phyloP scores from a whole-genome alignment of 2,329 filamentous ascomycete genomes.

The Didymellaceae sp. region DNA sequence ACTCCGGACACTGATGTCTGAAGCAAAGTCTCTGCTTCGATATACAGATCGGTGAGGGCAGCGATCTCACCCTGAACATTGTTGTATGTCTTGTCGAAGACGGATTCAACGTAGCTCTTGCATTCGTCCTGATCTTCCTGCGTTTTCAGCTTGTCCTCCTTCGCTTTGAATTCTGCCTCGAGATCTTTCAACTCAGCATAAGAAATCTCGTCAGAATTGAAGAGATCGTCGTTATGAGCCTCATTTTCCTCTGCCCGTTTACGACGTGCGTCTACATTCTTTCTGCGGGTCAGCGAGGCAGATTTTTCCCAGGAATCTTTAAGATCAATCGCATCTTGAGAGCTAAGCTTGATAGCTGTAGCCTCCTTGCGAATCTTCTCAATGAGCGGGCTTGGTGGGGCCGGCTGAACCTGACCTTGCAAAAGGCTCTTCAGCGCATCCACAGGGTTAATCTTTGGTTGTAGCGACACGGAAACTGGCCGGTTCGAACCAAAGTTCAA shows the following conservation, averaged over 20 bases:
- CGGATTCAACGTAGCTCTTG: conserved; percentile 56
- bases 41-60: conserved; percentile 55
- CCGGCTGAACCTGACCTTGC: conserved; percentile 21
- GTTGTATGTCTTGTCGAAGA: conserved; percentile 59
- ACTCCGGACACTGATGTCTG: conserved; percentile 33
- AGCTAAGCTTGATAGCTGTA: conserved; percentile 24
- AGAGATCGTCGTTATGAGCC: conserved; percentile 59
- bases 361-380: conserved; percentile 29
- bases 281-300: conserved; percentile 52
- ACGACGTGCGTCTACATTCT: conserved; percentile 57
- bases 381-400: conserved; percentile 25
- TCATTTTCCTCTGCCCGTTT: conserved; percentile 60
- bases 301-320: conserved; percentile 54
- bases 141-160: conserved; percentile 59
- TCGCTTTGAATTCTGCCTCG: conserved; percentile 62
- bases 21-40: conserved; percentile 40
- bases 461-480: conserved; percentile 17
- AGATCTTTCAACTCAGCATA: conserved; percentile 63
- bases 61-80: conserved; percentile 59
- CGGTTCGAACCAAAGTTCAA: conserved; percentile 31
- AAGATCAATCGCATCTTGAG: conserved; percentile 29
- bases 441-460: conserved; percentile 23
- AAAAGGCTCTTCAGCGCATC: conserved; percentile 30
- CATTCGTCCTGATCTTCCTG: conserved; percentile 61
- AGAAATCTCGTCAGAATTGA: conserved; percentile 63